Base-by-base conservation (phyloP, 371 early-diverging fungal species). In the Vairimorpha ceranae region DNA sequence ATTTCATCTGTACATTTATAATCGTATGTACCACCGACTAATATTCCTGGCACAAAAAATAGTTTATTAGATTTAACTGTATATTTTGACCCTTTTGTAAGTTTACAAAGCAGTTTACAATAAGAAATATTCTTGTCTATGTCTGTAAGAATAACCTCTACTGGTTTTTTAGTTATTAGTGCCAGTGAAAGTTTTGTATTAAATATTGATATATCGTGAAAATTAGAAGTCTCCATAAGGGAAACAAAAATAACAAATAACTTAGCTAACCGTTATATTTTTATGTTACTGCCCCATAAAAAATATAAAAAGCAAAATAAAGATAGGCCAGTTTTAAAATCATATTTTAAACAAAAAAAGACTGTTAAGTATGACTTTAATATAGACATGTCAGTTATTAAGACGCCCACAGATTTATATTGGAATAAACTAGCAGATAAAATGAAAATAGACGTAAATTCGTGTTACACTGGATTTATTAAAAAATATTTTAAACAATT, bases 1-100 rank as follows among this genome's bases (percentile, higher is more conserved):
- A 78, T 75, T 45, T 65, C 60, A 32, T 70, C 72, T n/a, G 25
- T 58, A 41, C 67, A 70, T 8, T 33, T 56, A 10, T 43, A 32
- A 14, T 29, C 35, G 27, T 38, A 21, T 2, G 45, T 59, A 54
- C 77, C 77, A 41, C 77, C 77, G 17, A 29, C 38, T 38, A 76
- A 48, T 33, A 35, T 17, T 1, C 77, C 77, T 21, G 77, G 77
- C 0, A 43, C 52, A 41, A 76, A 76, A 15, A 21, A 14, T 4
- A 61, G 6, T 10, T 4, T 35, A 36, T 7, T 35, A 35, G 2
- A 25, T 35, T 61, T 35, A 3, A 35, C 19, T 35, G 2, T 21
- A 29, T 35, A 61, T 35, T 32, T 35, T 6, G 61, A 35, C 3
- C n/a, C 36, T 36, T 36, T 61, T 6, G 61, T 35, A n/a, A 61